phyloP scores from a whole-genome alignment of 2,329 filamentous ascomycete genomes.

The Paecilomyces fulvus region DNA sequence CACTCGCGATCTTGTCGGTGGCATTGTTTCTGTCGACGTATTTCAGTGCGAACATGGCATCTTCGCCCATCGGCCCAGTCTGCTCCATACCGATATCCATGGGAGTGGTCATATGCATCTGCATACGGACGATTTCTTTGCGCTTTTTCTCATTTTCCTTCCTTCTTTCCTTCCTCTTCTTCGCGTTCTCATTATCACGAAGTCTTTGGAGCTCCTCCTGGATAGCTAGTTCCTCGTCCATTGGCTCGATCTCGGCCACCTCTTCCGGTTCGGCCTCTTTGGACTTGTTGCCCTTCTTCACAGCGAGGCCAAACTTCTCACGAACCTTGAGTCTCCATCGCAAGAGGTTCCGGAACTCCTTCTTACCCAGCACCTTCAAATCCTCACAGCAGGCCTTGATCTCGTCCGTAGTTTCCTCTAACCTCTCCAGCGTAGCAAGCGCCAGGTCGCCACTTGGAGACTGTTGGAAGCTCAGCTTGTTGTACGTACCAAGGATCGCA shows the following conservation, averaged over 20 bases:
- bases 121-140: constrained; percentile 90
- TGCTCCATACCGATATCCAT: constrained; percentile 95
- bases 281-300: constrained; percentile 55
- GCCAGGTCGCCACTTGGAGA: constrained; percentile 75
- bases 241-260: constrained; percentile 72
- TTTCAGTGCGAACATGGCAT: constrained; percentile 80
- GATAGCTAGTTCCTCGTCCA: constrained; percentile 90
- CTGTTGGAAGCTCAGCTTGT: constrained; percentile 75
- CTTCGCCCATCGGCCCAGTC: constrained; percentile 65
- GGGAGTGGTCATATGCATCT: constrained; percentile 92
- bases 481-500: constrained; percentile 76
- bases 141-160: constrained; percentile 91
- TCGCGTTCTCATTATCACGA: constrained; percentile 66
- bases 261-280: constrained; percentile 54
- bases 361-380: constrained; percentile 81
- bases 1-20: constrained; percentile 61
- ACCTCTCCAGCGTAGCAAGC: constrained; percentile 71
- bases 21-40: constrained; percentile 67
- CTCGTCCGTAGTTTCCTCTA: constrained; percentile 79
- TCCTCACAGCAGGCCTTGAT: constrained; percentile 71
- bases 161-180: constrained; percentile 74
- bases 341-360: constrained; percentile 85
- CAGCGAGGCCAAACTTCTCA: constrained; percentile 79
- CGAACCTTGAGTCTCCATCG: constrained; percentile 84
- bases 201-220: constrained; percentile 79